phyloP scores from a whole-genome alignment of 2,329 filamentous ascomycete genomes.

The Aspergillus alliaceus region DNA sequence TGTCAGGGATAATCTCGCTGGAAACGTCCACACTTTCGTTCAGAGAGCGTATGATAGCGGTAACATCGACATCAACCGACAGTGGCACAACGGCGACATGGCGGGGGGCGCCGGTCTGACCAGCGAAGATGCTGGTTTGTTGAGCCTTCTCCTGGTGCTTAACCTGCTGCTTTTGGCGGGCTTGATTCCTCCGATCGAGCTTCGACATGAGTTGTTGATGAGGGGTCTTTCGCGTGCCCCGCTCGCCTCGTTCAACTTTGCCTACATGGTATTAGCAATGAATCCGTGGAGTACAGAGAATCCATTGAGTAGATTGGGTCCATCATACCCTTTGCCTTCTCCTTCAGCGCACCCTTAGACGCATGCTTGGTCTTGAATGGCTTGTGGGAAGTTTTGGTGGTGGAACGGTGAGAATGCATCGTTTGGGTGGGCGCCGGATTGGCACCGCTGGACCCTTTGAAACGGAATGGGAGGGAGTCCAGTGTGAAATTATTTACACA shows the following conservation, averaged over 20 bases:
- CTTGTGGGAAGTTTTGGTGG: conserved; percentile 86
- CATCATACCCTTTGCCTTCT: conserved; percentile 72
- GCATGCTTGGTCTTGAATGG: conserved; percentile 89
- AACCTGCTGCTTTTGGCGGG: conserved; percentile 80
- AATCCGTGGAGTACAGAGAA: neutral
- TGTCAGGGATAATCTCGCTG: conserved; percentile 59
- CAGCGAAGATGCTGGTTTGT: conserved; percentile 78
- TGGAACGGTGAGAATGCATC: conserved; percentile 81
- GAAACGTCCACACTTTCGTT: conserved; percentile 80
- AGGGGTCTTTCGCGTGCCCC: conserved; percentile 76
- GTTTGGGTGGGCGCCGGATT: conserved; percentile 71
- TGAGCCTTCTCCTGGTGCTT: conserved; percentile 83
- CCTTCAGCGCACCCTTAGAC: conserved; percentile 82
- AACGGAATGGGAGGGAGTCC: conserved; percentile 73
- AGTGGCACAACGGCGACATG: conserved; percentile 87
- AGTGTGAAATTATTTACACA: conserved; percentile 22
- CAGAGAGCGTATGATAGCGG: conserved; percentile 66
- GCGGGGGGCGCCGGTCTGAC: conserved; percentile 80
- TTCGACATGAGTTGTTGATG: conserved; percentile 98
- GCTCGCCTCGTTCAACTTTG: conserved; percentile 72
- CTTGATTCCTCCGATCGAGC: conserved; percentile 90
- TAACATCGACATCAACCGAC: conserved; percentile 68
- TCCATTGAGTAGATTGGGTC: neutral
- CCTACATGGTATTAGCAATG: conserved; percentile 51
- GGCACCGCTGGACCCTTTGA: conserved; percentile 67